Evolutionary conservation across 306 rosid species (phyloP).

Genomic region (Lagenaria siceraria): DNA sequence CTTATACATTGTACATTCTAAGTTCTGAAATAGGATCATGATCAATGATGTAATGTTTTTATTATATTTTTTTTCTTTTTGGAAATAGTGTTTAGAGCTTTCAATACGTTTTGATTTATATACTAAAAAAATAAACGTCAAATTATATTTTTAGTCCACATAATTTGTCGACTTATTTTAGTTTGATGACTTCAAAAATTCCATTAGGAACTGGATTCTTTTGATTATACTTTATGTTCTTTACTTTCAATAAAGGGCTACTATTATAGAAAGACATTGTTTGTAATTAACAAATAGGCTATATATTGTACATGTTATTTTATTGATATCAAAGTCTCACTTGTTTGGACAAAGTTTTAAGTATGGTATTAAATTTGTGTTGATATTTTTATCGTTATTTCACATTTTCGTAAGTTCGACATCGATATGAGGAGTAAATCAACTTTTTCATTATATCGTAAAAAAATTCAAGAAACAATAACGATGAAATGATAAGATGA

Average conservation of each 20-base stretch:
- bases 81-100: not conserved
- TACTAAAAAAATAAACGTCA: not conserved
- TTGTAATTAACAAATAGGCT: no score
- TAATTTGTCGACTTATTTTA: not conserved
- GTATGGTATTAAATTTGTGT: no score
- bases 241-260: not conserved
- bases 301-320: not conserved
- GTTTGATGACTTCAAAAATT: not conserved
- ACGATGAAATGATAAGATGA: no score
- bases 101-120: not conserved
- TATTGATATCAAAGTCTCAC: not conserved
- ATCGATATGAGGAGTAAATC: no score
- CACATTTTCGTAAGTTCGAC: no score
- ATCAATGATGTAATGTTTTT: conserved; percentile 36
- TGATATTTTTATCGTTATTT: no score
- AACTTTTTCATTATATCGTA: no score
- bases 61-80: conserved; percentile 10
- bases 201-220: not conserved
- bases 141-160: not conserved
- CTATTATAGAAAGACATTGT: not conserved
- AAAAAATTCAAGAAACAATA: no score
- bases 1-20: conserved; percentile 43
- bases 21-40: conserved; percentile 24
- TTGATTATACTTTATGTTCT: not conserved
- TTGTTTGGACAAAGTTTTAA: not conserved